Conservation (phyloP, 148 eudicot genomes). For the Linanthus parryae region DNA sequence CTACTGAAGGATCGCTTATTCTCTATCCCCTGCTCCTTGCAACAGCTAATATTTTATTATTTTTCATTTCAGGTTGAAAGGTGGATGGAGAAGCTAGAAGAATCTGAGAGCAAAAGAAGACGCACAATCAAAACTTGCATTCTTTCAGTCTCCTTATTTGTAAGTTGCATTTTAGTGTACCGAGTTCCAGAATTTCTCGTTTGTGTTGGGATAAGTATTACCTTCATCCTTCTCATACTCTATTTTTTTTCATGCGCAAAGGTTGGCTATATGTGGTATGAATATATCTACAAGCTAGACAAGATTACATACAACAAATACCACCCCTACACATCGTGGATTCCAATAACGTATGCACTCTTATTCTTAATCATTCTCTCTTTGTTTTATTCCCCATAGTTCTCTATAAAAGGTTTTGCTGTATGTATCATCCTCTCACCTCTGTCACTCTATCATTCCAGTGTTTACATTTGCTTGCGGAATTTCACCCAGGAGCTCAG, state of each 20-base stretch:
- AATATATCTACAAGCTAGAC: conserved; percentile 89
- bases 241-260: too few species aligned
- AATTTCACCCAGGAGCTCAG: conserved; percentile 82
- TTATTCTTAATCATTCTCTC: neutral
- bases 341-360: conserved; percentile 75
- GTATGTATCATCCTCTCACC: neutral
- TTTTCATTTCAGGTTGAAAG: conserved; percentile 62
- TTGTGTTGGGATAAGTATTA: too few species aligned
- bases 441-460: conserved; percentile 29
- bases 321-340: conserved; percentile 99
- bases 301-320: conserved; percentile 82
- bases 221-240: too few species aligned
- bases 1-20: conserved; percentile 5
- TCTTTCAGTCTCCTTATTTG: conserved; percentile 47
- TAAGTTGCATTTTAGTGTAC: conserved; percentile 32
- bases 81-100: conserved; percentile 93
- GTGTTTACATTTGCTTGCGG: conserved; percentile 89
- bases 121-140: conserved; percentile 66
- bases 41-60: conserved; percentile 1
- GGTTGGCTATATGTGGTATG: conserved; percentile 97
- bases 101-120: conserved; percentile 69
- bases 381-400: conserved; percentile 5
- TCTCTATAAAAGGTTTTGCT: neutral
- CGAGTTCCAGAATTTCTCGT: too few species aligned
- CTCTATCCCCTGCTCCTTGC: neutral